These are phyloP conservation scores for Acer campestre DNA, from an alignment of 345 rosid genomes.

Conservation along the genomic window DNA sequence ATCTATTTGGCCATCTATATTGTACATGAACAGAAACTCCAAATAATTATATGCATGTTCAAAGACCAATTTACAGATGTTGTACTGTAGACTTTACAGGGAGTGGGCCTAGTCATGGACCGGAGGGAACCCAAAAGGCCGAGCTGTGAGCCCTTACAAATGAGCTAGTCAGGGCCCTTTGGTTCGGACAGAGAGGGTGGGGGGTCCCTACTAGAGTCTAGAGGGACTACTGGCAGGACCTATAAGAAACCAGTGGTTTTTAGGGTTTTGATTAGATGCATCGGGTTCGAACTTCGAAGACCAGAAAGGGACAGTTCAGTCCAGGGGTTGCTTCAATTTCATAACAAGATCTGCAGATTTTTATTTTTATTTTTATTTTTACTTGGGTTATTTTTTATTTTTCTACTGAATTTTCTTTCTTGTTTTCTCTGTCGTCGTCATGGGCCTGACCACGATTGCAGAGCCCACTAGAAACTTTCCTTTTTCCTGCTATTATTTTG, in stretches of 20 bases:
- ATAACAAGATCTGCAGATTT: neutral
- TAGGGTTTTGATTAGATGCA: neutral
- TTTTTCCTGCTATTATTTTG: neutral
- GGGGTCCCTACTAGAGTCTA: neutral
- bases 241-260: constrained; percentile 16
- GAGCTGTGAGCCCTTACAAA: neutral
- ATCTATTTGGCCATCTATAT: neutral
- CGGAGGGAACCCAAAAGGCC: constrained; percentile 10
- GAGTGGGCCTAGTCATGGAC: constrained; percentile 27
- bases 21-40: neutral
- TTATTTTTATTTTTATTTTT: neutral
- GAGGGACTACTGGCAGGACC: neutral
- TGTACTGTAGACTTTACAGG: neutral
- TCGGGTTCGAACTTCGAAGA: constrained; percentile 8
- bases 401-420: neutral
- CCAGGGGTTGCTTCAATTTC: no score
- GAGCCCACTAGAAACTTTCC: neutral
- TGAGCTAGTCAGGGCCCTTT: neutral
- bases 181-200: neutral
- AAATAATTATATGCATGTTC: neutral
- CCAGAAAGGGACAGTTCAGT: constrained; percentile 3
- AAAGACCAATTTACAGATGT: neutral
- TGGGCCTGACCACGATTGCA: neutral
- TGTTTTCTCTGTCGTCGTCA: neutral
- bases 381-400: neutral